These are phyloP conservation scores for Tetrapisispora nanseiensis DNA, from an alignment of 805 yeast genomes.

Conservation along the genomic window DNA sequence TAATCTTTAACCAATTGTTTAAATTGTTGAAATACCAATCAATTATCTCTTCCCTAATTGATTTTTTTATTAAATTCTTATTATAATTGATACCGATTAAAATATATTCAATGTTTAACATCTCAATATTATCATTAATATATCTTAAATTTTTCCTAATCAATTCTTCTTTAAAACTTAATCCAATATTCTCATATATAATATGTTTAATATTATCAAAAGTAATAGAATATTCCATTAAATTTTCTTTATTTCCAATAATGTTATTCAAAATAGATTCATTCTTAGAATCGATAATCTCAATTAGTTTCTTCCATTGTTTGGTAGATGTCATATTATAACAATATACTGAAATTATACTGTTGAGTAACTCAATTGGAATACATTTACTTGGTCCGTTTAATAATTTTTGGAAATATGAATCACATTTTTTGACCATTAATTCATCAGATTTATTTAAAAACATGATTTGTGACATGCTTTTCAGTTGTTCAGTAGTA, in stretches of 20 bases:
- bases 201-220: slow-evolving; percentile 36
- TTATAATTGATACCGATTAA: slow-evolving; percentile 41
- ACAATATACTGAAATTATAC: slow-evolving; percentile 36
- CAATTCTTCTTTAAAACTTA: slow-evolving; percentile 36
- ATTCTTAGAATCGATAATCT: slow-evolving; percentile 33
- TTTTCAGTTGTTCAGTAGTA: slow-evolving; percentile 31
- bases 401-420: slow-evolving; percentile 38
- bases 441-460: slow-evolving; percentile 13
- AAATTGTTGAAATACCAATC: neutral
- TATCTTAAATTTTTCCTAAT: slow-evolving; percentile 47
- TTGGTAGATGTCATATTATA: slow-evolving; percentile 31
- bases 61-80: neutral
- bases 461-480: slow-evolving; percentile 19
- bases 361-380: slow-evolving; percentile 42
- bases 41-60: neutral
- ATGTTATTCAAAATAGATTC: slow-evolving; percentile 31
- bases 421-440: slow-evolving; percentile 28
- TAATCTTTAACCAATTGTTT: neutral
- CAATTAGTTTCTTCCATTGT: slow-evolving; percentile 52
- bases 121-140: slow-evolving; percentile 46
- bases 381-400: slow-evolving; percentile 44
- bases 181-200: slow-evolving; percentile 49
- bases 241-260: slow-evolving; percentile 7
- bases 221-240: slow-evolving; percentile 21
- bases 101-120: slow-evolving; percentile 44